Evolutionary conservation across 2,329 filamentous ascomycete genomes (phyloP), one percentile per base, ranked within the genome.

Genomic region (Phaeosphaeriaceae sp.): DNA sequence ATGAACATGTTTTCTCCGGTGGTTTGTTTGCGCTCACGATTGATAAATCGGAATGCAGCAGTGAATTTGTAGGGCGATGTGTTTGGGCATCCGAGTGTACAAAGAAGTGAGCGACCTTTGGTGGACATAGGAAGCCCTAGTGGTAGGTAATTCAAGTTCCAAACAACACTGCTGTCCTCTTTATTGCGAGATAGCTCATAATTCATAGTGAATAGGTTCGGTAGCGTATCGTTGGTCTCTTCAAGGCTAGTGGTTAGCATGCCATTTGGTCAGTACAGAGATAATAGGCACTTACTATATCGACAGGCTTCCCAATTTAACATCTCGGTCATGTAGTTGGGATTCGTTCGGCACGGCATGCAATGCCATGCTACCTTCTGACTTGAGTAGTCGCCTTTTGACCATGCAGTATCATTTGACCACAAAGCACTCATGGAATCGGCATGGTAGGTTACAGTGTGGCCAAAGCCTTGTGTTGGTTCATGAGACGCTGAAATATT

Each of bases 271-370:
- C 1, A 11, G 3, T 11, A 26, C 3, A 11, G 7, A 8, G 7
- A 11, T 26, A 26, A 8, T 11, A 2, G 12, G 5, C 30, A 32
- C 9, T 36, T 15, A 17, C 17, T 18, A 17, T 44, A 44, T 23
- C 18, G 20, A 36, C 42, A 44, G 6, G 42, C 42, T 9, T 44
- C 32, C 42, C 42, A 44, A n/a, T 44, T 44, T 21, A 12, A 9
- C 3, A 20, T 13, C 28, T 44, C 42, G 15, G 28, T 29, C 4
- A 13, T 15, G 18, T 20, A 35, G 8, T 23, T 26, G 32, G 26
- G 21, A 15, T 2, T n/a, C 15, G 26, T 32, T 4, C 18, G 18
- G 23, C 42, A 44, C 4, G 30, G 42, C 17, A 44, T 34, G 16
- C 42, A 44, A 23, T 44, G 32, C 18, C 18, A 37, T 18, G 16